These are phyloP conservation scores for Pseudozyma tsukubaensis DNA, from an alignment of 1,284 basidiomycete genomes.

Conservation along the genomic window DNA sequence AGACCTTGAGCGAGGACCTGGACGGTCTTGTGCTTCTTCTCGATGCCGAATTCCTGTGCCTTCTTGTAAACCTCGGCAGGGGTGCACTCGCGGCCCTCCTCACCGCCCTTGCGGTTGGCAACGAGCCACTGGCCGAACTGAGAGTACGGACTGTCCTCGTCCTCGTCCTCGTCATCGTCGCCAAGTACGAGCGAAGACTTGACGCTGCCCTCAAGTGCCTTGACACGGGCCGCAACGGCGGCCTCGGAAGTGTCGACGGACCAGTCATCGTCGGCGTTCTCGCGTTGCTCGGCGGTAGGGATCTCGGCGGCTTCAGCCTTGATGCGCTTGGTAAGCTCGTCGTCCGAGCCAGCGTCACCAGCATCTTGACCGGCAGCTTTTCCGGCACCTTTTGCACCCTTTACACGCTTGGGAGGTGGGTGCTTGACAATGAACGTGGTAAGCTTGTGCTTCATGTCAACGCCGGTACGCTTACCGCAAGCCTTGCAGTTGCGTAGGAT, in stretches of 20 bases:
- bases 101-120: constrained; percentile 76
- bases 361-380: constrained; percentile 75
- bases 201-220: constrained; percentile 79
- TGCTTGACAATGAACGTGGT: constrained; percentile 98
- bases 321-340: constrained; percentile 72
- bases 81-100: constrained; percentile 53
- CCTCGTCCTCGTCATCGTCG: constrained; percentile 78
- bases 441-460: constrained; percentile 98
- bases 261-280: constrained; percentile 77
- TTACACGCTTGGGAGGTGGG: constrained; percentile 78
- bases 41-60: constrained; percentile 89
- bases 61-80: constrained; percentile 82
- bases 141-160: constrained; percentile 76
- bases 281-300: constrained; percentile 72
- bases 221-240: constrained; percentile 86
- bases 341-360: constrained; percentile 69
- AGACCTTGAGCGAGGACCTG: constrained; percentile 87
- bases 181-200: constrained; percentile 72
- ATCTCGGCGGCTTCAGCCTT: constrained; percentile 70
- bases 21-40: constrained; percentile 93
- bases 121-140: constrained; percentile 87
- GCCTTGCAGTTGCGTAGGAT: constrained; percentile 98
- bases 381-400: constrained; percentile 66
- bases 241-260: constrained; percentile 90
- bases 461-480: constrained; percentile 88